These are phyloP conservation scores for Physcia stellaris DNA, from an alignment of 495 filamentous ascomycete genomes.

Conservation along the genomic window DNA sequence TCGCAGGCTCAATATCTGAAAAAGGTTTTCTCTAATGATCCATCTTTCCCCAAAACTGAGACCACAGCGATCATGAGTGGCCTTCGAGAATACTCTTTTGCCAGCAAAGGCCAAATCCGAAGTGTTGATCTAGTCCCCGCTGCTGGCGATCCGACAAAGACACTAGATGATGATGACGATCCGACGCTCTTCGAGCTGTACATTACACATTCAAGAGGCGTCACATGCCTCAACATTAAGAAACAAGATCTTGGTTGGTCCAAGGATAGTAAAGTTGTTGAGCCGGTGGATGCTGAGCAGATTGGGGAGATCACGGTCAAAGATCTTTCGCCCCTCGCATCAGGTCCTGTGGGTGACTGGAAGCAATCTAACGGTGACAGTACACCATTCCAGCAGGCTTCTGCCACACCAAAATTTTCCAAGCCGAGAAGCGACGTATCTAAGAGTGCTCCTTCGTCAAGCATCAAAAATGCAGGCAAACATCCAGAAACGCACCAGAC, in stretches of 20 bases:
- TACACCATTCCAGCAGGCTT: slow-evolving; percentile 20
- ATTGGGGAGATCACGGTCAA: slow-evolving; percentile 42
- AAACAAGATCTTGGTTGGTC: slow-evolving; percentile 84
- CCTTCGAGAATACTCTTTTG: slow-evolving; percentile 85
- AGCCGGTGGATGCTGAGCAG: slow-evolving; percentile 58
- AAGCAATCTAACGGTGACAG: slow-evolving; percentile 37
- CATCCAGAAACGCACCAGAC: neutral
- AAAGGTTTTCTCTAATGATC: slow-evolving; percentile 57
- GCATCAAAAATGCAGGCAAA: neutral
- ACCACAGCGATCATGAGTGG: slow-evolving; percentile 94
- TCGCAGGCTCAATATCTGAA: slow-evolving; percentile 78
- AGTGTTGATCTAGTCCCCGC: slow-evolving; percentile 75
- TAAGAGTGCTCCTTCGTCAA: neutral
- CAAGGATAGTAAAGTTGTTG: slow-evolving; percentile 67
- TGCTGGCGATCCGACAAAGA: slow-evolving; percentile 36
- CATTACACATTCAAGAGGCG: slow-evolving; percentile 91
- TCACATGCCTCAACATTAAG: slow-evolving; percentile 71
- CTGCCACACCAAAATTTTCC: slow-evolving; percentile 15
- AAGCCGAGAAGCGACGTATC: neutral
- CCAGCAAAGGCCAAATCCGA: slow-evolving; percentile 72
- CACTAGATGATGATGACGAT: slow-evolving; percentile 38
- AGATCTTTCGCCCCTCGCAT: slow-evolving; percentile 34
- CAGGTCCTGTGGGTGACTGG: slow-evolving; percentile 27
- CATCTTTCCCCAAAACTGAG: slow-evolving; percentile 64
- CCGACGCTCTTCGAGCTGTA: slow-evolving; percentile 80